Percentiles rank a stretch among this genome's conserved stretches.
These are phyloP conservation scores for Silene latifolia DNA, from an alignment of 148 eudicot genomes.

Conservation along the genomic window DNA sequence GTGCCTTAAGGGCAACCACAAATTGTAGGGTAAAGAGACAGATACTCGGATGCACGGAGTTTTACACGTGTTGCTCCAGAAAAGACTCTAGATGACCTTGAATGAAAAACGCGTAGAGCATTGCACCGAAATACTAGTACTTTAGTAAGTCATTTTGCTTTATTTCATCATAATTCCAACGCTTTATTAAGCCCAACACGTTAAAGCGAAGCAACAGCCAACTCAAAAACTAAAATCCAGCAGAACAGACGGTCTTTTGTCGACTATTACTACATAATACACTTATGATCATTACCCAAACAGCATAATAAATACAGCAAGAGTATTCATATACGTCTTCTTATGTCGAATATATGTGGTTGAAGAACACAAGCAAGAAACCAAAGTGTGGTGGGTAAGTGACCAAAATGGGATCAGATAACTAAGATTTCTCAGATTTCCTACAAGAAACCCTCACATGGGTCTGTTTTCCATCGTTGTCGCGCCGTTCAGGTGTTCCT, in stretches of 20 bases:
- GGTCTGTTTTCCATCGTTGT: conserved; percentile 9
- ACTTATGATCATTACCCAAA: background rate
- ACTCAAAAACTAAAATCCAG: background rate
- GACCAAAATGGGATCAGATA: conserved; percentile 3
- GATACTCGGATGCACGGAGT: no score
- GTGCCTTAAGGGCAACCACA: no score
- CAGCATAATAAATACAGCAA: background rate
- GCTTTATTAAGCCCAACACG: background rate
- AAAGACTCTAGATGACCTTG: no score
- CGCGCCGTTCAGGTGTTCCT: background rate
- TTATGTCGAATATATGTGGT: conserved; percentile 9
- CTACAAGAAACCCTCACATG: conserved; percentile 20
- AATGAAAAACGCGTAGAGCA: no score
- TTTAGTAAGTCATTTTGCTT: background rate
- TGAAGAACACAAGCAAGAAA: conserved; percentile 4
- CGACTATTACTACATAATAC: background rate
- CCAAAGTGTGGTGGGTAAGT: conserved; percentile 2
- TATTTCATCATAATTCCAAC: background rate
- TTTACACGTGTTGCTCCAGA: no score
- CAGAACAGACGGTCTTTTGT: background rate
- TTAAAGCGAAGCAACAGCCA: background rate
- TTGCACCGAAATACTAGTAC: no score
- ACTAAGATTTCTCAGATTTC: background rate
- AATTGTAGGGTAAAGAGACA: no score
- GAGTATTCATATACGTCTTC: background rate